Evolutionary conservation across 441 rosid genomes (phyloP).

Genomic region (Croton setiger): DNA sequence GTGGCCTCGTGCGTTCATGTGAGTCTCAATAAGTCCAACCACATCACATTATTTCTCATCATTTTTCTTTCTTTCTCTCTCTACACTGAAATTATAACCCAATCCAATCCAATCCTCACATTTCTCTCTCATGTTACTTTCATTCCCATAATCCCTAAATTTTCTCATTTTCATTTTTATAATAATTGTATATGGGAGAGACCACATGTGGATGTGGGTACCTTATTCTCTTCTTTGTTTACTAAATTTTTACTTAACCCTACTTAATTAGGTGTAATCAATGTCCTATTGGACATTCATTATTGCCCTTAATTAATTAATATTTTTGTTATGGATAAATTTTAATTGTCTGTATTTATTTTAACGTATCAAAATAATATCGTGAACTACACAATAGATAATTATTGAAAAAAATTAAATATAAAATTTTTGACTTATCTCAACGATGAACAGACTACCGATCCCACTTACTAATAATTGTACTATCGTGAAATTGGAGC

Average conservation of each 20-base stretch:
- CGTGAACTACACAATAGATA: too few relatives aligned
- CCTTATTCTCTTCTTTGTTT: conserved; percentile 2
- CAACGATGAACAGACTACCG: too few relatives aligned
- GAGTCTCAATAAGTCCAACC: conserved; percentile 37
- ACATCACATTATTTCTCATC: conserved; percentile 31
- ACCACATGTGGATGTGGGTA: conserved; percentile 31
- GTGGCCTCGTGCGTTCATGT: conserved; percentile 58
- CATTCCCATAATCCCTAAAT: conserved; percentile 16
- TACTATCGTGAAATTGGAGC: too few relatives aligned
- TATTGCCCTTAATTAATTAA: conserved; percentile 26
- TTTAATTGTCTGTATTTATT: too few relatives aligned
- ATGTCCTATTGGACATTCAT: conserved; percentile 24
- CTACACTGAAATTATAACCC: conserved; percentile 22
- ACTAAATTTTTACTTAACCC: conserved; percentile 14
- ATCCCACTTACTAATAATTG: too few relatives aligned
- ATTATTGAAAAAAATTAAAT: too few relatives aligned
- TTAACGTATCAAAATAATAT: too few relatives aligned
- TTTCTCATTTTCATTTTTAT: conserved; percentile 1
- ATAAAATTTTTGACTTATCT: too few relatives aligned
- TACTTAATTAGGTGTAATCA: conserved; percentile 6
- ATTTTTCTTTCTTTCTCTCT: conserved; percentile 14
- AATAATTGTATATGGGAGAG: conserved; percentile 12
- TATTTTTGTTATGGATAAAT: too few relatives aligned
- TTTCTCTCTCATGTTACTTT: conserved; percentile 30
- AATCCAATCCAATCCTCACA: conserved; percentile 12